Percentiles rank a stretch among this genome's conserved stretches.
These are phyloP conservation scores for Mucor lusitanicus DNA, from an alignment of 371 early-diverging fungal species.

Conservation along the genomic window DNA sequence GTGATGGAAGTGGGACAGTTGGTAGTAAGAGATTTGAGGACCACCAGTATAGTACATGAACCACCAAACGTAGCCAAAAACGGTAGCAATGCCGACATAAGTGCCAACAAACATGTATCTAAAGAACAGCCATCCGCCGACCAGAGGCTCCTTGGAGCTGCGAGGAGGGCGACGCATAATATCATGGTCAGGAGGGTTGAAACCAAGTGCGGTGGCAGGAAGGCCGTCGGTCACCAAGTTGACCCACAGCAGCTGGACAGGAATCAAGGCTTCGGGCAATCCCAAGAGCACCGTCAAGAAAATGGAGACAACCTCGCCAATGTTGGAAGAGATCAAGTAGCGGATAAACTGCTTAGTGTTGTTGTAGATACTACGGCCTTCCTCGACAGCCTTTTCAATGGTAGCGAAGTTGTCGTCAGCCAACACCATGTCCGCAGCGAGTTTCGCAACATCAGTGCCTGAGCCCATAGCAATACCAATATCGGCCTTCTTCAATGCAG, in stretches of 20 bases:
- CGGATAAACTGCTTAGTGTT: constrained; percentile 98
- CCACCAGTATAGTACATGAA: constrained; percentile 88
- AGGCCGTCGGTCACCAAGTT: constrained; percentile 97
- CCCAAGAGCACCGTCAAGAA: constrained; percentile 94
- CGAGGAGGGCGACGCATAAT: constrained; percentile 95
- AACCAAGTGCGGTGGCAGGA: constrained; percentile 96
- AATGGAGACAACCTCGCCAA: constrained; percentile 85
- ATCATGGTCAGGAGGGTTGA: constrained; percentile 94
- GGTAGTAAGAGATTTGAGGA: constrained; percentile 85
- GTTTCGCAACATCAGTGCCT: constrained; percentile 98
- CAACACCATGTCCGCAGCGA: constrained; percentile 97
- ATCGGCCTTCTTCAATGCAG: constrained; percentile 96
- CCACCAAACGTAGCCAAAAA: constrained; percentile 98
- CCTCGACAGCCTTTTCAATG: constrained; percentile 94
- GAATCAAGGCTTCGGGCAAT: constrained; percentile 95
- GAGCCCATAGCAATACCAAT: constrained; percentile 99
- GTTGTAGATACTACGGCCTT: constrained; percentile 95
- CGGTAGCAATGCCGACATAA: constrained; percentile 94
- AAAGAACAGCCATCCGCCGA: constrained; percentile 93
- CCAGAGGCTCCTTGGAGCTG: constrained; percentile 82
- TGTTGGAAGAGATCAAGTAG: constrained; percentile 94
- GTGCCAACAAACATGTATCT: constrained; percentile 91
- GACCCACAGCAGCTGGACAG: constrained; percentile 97
- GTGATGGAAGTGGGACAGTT: constrained; percentile 91
- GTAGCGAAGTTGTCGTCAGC: constrained; percentile 98